Evolutionary conservation across 257 asterid genomes (phyloP).

Genomic region (Solanum tacnaense): DNA sequence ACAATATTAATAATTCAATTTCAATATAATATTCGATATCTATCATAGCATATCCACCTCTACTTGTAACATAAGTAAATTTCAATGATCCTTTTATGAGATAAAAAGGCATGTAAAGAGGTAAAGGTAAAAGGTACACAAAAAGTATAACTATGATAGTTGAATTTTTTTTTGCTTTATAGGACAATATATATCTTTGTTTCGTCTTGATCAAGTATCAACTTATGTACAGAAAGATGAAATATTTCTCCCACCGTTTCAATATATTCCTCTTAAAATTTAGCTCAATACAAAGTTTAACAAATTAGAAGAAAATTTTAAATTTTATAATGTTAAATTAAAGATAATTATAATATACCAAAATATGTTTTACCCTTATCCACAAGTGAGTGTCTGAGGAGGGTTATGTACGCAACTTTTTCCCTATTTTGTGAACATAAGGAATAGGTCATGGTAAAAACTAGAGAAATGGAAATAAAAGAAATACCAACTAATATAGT

Average conservation of each 20-base stretch:
- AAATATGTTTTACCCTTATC: background rate
- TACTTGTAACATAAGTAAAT: background rate
- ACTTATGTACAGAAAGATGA: background rate
- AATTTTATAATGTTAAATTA: background rate
- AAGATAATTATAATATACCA: background rate
- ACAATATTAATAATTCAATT: no score
- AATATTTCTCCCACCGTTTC: background rate
- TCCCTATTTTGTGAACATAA: background rate
- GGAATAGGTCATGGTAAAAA: background rate
- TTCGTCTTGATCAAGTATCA: background rate
- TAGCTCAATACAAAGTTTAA: background rate
- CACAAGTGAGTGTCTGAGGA: background rate
- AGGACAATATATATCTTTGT: background rate
- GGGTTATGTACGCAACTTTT: background rate
- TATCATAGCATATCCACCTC: no score
- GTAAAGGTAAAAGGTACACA: background rate
- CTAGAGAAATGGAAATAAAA: background rate
- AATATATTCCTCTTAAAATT: background rate
- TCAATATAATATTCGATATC: no score
- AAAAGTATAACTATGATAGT: background rate
- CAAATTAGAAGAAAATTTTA: background rate
- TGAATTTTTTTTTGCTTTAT: background rate
- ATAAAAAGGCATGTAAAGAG: background rate
- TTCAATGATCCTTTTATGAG: background rate
- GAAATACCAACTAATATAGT: background rate